Conservation (phyloP, 2,329 filamentous ascomycete species). For the Thielaviopsis populi region DNA sequence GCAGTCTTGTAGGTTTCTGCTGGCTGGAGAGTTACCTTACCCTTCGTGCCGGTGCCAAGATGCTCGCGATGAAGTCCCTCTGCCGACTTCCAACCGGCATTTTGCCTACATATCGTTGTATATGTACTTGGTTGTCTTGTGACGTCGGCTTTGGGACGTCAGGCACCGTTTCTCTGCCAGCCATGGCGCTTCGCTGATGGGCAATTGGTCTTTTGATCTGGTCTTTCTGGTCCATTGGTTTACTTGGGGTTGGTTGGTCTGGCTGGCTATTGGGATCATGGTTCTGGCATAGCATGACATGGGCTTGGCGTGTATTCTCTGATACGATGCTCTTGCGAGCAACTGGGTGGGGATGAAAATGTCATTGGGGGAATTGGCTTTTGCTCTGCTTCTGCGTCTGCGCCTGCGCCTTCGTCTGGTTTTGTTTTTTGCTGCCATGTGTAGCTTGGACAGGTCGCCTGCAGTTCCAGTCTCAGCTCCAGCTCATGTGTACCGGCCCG, state of each 20-base stretch:
- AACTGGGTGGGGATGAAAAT: constrained; percentile 3
- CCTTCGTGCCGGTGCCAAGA: not conserved
- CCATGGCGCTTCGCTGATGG: not conserved
- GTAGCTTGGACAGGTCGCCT: not conserved
- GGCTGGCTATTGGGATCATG: constrained; percentile 1
- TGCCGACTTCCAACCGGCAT: not conserved
- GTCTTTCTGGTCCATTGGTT: not conserved
- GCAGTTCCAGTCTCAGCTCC: constrained; percentile 9
- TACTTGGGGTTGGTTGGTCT: constrained; percentile 6
- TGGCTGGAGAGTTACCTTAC: not conserved
- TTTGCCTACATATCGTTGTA: not conserved
- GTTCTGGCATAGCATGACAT: constrained; percentile 6
- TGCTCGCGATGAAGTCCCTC: not conserved
- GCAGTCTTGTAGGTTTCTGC: not conserved
- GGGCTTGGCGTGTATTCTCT: constrained; percentile 7
- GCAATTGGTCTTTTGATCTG: not conserved
- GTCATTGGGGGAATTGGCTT: not conserved
- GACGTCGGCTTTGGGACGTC: not conserved
- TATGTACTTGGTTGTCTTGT: not conserved
- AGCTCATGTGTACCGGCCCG: constrained; percentile 7
- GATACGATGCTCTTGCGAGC: not conserved
- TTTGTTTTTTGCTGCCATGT: not conserved
- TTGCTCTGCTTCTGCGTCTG: constrained; percentile 9
- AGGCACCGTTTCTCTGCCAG: not conserved
- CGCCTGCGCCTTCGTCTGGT: constrained; percentile 6